A percentile compares a stretch with the other conserved stretches of the same genome.
These are phyloP conservation scores for Echria macrotheca DNA, from an alignment of 495 filamentous ascomycete species.

Conservation along the genomic window DNA sequence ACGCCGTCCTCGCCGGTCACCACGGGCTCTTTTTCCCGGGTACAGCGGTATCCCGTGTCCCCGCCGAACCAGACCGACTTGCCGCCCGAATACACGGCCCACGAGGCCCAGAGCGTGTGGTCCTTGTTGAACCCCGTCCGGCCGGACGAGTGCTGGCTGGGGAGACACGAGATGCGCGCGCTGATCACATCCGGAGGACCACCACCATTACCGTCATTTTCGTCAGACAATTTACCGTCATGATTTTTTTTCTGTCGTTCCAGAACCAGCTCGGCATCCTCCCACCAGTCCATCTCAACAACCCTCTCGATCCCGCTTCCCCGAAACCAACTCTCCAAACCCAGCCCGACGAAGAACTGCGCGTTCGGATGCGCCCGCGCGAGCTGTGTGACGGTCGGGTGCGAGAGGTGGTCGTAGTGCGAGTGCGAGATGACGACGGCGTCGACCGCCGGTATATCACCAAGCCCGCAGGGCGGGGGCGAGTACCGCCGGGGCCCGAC, in stretches of 20 bases:
- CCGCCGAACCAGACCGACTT: conserved; percentile 73
- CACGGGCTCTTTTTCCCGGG: too few species aligned
- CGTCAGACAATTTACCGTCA: neutral
- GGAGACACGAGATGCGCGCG: conserved; percentile 75
- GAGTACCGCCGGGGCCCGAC: conserved; percentile 79
- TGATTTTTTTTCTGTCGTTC: too few species aligned
- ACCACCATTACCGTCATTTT: too few species aligned
- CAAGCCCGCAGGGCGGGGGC: conserved; percentile 66
- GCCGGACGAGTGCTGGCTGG: conserved; percentile 78
- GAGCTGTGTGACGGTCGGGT: conserved; percentile 66
- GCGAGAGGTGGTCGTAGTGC: conserved; percentile 90
- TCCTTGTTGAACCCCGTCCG: conserved; percentile 62
- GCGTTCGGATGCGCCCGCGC: conserved; percentile 66
- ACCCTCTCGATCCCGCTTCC: conserved; percentile 54
- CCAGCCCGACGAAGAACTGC: conserved; percentile 84
- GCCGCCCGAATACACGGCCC: conserved; percentile 70
- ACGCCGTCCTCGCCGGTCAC: conserved; percentile 48
- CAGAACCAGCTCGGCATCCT: conserved; percentile 67
- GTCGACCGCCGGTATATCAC: conserved; percentile 79
- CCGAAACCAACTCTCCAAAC: conserved; percentile 84
- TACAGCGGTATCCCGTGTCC: conserved; percentile 80
- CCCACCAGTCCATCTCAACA: conserved; percentile 96
- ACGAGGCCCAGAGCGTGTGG: conserved; percentile 81
- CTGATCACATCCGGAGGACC: conserved; percentile 50
- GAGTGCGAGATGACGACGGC: conserved; percentile 88